A percentile compares a stretch with the other conserved stretches of the same genome.
These are phyloP conservation scores for Discostella stelligera DNA, from an alignment of 352 stramenopile species.

Conservation along the genomic window DNA sequence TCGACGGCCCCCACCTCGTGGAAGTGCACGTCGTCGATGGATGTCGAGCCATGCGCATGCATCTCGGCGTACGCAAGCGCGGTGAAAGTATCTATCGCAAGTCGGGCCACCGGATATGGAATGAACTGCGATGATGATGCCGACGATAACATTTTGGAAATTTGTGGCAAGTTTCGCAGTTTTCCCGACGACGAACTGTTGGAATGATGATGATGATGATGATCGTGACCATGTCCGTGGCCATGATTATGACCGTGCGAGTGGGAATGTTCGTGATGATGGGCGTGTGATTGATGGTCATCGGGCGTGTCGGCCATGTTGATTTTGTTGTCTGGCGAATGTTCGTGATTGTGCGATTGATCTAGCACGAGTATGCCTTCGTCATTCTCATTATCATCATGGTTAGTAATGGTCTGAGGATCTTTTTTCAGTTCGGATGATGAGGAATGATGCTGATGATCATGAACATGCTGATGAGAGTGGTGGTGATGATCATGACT, in stretches of 20 bases:
- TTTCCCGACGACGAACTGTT: slow-evolving; percentile 50
- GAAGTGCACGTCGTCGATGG: slow-evolving; percentile 92
- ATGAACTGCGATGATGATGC: slow-evolving; percentile 75
- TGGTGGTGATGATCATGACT: slow-evolving; percentile 64
- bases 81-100: slow-evolving; percentile 89
- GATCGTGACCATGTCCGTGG: slow-evolving; percentile 31
- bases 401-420: neutral
- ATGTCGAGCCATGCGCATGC: slow-evolving; percentile 88
- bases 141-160: slow-evolving; percentile 85
- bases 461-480: slow-evolving; percentile 39
- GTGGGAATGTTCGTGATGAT: slow-evolving; percentile 36
- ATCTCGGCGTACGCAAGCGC: slow-evolving; percentile 91
- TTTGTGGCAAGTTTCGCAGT: slow-evolving; percentile 90
- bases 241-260: slow-evolving; percentile 33
- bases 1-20: slow-evolving; percentile 97
- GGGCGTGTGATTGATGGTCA: slow-evolving; percentile 52
- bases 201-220: no score
- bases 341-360: slow-evolving; percentile 53
- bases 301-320: slow-evolving; percentile 32
- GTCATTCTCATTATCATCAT: slow-evolving; percentile 8
- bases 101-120: slow-evolving; percentile 86
- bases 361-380: neutral
- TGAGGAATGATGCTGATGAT: slow-evolving; percentile 40
- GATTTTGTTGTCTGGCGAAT: slow-evolving; percentile 31
- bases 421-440: slow-evolving; percentile 16